A percentile compares a stretch with the other conserved stretches of the same genome.
These are phyloP conservation scores for Fusarium verrucosum DNA, from an alignment of 2,329 filamentous ascomycete species.

Conservation along the genomic window DNA sequence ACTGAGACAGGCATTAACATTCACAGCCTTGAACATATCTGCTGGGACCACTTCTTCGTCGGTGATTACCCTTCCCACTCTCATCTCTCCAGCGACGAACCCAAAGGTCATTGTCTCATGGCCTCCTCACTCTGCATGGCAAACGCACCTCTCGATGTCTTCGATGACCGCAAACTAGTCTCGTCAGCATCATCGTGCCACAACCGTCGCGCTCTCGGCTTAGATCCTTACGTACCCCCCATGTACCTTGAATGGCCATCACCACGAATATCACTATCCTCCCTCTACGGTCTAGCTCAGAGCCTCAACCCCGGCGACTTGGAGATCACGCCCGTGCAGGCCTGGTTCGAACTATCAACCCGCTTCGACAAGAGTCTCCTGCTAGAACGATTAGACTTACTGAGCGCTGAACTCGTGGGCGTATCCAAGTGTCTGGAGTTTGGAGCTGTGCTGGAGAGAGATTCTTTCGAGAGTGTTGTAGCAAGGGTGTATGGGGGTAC, in stretches of 20 bases:
- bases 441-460: conserved; percentile 59
- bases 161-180: conserved; percentile 41
- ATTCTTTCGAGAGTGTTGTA: conserved; percentile 58
- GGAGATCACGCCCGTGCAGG: conserved; percentile 63
- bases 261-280: conserved; percentile 53
- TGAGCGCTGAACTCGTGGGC: conserved; percentile 55
- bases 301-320: conserved; percentile 54
- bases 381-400: conserved; percentile 49
- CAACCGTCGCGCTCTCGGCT: conserved; percentile 19
- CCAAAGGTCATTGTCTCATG: conserved; percentile 56
- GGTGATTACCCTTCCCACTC: conserved; percentile 52
- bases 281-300: conserved; percentile 57
- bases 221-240: conserved; percentile 35
- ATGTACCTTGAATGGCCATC: conserved; percentile 51
- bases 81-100: conserved; percentile 45
- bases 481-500: conserved; percentile 50
- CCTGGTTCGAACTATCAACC: conserved; percentile 62
- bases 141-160: conserved; percentile 50
- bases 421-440: conserved; percentile 59
- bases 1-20: conserved; percentile 1
- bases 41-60: conserved; percentile 60
- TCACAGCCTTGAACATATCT: conserved; percentile 61
- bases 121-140: conserved; percentile 56
- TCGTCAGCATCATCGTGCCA: conserved; percentile 31
- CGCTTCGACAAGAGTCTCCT: conserved; percentile 53